Conservation (phyloP, 441 rosid species). For the Corymbia citriodora region DNA sequence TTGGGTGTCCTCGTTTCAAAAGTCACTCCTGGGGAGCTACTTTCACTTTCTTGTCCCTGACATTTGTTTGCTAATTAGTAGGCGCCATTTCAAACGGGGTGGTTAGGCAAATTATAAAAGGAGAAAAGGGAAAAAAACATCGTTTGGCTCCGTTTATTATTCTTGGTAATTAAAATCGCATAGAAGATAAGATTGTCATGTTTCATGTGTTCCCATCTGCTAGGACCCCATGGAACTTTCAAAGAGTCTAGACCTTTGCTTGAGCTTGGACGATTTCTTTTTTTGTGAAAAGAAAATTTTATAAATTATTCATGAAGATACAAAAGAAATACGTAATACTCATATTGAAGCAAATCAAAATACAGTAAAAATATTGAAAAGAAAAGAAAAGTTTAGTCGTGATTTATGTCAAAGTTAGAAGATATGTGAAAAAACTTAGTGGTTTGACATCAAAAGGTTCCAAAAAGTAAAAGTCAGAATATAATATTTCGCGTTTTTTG, state of each 20-base stretch:
- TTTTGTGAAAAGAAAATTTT: background rate
- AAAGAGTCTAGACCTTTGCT: background rate
- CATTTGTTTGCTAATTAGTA: background rate
- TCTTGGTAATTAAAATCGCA: background rate
- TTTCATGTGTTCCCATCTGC: background rate
- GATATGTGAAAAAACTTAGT: background rate
- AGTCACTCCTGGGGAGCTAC: background rate
- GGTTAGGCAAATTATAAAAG: background rate
- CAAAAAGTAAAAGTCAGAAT: background rate
- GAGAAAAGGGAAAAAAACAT: background rate
- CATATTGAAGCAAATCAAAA: too few species aligned
- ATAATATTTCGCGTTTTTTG: background rate
- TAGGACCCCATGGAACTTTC: background rate
- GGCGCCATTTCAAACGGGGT: background rate
- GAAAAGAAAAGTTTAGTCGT: background rate
- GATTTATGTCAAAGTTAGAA: background rate
- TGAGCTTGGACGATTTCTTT: background rate
- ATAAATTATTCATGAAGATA: too few species aligned
- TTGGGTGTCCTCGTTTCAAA: background rate
- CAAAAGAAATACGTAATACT: too few species aligned
- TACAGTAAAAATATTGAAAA: too few species aligned
- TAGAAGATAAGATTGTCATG: background rate
- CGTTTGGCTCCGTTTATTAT: background rate
- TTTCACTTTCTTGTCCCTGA: background rate
- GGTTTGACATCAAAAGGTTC: background rate